Evolutionary conservation across 1,284 basidiomycete genomes (phyloP).

Genomic region (Malassezia vespertilionis): DNA sequence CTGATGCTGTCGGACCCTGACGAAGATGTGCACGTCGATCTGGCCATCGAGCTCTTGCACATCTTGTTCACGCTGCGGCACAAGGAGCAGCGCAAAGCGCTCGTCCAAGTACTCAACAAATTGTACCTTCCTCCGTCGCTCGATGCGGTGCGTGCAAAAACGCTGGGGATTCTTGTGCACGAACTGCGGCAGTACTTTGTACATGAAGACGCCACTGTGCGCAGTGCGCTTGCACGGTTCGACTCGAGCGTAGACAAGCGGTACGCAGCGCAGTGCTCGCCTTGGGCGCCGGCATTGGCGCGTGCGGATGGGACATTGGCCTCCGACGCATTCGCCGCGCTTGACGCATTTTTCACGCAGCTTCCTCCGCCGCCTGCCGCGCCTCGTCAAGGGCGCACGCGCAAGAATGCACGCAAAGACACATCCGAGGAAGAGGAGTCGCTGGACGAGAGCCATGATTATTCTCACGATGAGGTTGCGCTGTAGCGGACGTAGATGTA

Average conservation of each 20-base stretch:
- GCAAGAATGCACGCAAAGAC: not conserved
- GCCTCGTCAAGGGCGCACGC: not conserved
- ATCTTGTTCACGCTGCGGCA: slow-evolving; percentile 48
- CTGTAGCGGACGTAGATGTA: no score
- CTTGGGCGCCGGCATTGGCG: slow-evolving; percentile 1
- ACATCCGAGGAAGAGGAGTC: slow-evolving; percentile 6
- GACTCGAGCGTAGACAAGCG: slow-evolving; percentile 49
- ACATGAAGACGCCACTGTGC: slow-evolving; percentile 55
- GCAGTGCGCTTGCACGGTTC: slow-evolving; percentile 63
- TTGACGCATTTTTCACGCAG: not conserved
- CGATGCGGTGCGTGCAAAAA: slow-evolving; percentile 50
- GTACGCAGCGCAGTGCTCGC: slow-evolving; percentile 18
- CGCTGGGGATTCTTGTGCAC: slow-evolving; percentile 20
- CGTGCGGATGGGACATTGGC: not conserved
- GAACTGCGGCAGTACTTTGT: slow-evolving; percentile 25
- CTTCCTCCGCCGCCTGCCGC: not conserved
- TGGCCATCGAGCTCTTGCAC: slow-evolving; percentile 65
- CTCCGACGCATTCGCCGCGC: slow-evolving; percentile 2
- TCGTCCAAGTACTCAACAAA: slow-evolving; percentile 69
- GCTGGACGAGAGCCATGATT: no score
- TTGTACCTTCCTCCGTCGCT: slow-evolving; percentile 61
- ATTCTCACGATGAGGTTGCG: no score
- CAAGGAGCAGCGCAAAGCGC: slow-evolving; percentile 62
- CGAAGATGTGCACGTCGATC: slow-evolving; percentile 61
- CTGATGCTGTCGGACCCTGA: slow-evolving; percentile 54